Evolutionary conservation across 257 asterid species (phyloP), one percentile per base, ranked within the genome.

Genomic region (Fraxinus quadrangulata): DNA sequence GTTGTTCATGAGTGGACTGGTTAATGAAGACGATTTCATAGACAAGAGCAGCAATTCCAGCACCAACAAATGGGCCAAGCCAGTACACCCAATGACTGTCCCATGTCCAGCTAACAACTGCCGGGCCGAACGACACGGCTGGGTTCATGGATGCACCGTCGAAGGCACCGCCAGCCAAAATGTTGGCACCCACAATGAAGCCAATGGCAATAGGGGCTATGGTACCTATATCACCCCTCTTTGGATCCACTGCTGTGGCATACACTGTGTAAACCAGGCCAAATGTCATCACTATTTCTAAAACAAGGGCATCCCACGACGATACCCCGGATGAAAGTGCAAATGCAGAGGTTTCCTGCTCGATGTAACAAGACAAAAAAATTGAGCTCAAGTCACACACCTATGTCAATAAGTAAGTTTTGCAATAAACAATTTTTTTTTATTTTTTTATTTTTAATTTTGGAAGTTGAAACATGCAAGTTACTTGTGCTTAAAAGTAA

Each of bases 61-160:
- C 92, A 59, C 97, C 97, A 0, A 73, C 82, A 21, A 92, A 85
- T 0, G 97, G 97, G 28, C 97, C 97, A 3, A 89, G 86, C 97
- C 97, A 92, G 84, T 92, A 92, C 19, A 92, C 92, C 97, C 97
- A 92, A 86, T 92, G 97, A 88, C 86, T 73, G 39, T 51, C 75
- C 97, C 96, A 92, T 31, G 93, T 81, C 97, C 97, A 92, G 87
- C 94, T 89, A 5, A 92, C 96, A 21, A 92, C 93, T 0, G 97
- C 96, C 0, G 97, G 97, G 1, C 97, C 97, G 42, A 92, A 92
- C 0, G 97, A 89, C 67, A 92, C 96, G 6, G 97, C 97, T 0
- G 96, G 97, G 90, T 92, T 92, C 97, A 92, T 92, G 12, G 97
- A 92, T 26, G 93, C 97, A 2, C 97, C 97, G 14, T 82, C 87